Percentiles rank a stretch among this genome's conserved stretches.
phyloP scores from a whole-genome alignment of 345 rosid species.

The Pistacia atlantica region DNA sequence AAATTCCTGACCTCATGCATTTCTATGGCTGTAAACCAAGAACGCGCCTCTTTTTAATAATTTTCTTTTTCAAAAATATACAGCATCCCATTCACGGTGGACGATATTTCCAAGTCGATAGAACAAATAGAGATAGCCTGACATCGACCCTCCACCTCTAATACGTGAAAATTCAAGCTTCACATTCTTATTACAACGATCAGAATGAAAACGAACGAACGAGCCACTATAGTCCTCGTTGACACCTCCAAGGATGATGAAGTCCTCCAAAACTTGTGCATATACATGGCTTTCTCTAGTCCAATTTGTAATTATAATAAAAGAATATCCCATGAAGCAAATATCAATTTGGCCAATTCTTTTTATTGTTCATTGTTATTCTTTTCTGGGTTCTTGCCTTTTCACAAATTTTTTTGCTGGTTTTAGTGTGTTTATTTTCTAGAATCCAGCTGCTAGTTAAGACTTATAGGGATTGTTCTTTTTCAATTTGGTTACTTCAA shows the following conservation, averaged over 20 bases:
- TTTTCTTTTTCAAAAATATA: slow-evolving; percentile 5
- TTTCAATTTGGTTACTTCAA: neutral
- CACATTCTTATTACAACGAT: slow-evolving; percentile 74
- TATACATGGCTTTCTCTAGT: slow-evolving; percentile 2
- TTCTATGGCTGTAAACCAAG: slow-evolving; percentile 5
- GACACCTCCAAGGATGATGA: neutral
- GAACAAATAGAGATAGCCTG: slow-evolving; percentile 66
- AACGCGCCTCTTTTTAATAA: neutral
- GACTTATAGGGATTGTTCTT: neutral
- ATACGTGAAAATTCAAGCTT: slow-evolving; percentile 83
- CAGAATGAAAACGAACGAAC: slow-evolving; percentile 41
- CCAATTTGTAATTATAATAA: slow-evolving; percentile 18
- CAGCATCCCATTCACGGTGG: slow-evolving; percentile 93
- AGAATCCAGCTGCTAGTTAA: neutral
- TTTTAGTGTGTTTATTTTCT: neutral
- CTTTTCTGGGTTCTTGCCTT: neutral
- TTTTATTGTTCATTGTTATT: slow-evolving; percentile 5
- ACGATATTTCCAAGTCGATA: slow-evolving; percentile 84
- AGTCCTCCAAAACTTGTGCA: slow-evolving; percentile 21
- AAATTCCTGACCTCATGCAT: neutral
- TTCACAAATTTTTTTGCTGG: neutral
- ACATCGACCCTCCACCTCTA: slow-evolving; percentile 83
- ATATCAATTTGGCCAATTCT: slow-evolving; percentile 1
- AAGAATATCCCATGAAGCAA: neutral
- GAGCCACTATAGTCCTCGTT: neutral